Conservation (phyloP, 2,329 filamentous ascomycete genomes). For the Trichoderma sp. region DNA sequence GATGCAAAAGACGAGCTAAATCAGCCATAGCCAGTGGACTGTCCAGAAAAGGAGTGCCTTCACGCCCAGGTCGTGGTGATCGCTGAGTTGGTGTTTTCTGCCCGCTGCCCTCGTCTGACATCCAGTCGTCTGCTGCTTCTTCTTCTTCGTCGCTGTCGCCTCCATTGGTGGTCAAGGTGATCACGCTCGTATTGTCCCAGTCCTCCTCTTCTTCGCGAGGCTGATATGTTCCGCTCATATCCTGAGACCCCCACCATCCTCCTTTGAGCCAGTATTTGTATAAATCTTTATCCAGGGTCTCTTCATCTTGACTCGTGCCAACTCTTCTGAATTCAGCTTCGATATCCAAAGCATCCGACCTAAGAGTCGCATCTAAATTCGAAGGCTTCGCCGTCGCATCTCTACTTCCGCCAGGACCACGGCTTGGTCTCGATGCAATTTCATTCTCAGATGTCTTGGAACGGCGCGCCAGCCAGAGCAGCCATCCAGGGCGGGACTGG, state of each 20-base stretch:
- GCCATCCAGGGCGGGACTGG: conserved; percentile 48
- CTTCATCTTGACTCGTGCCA: conserved; percentile 53
- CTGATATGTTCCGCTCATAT: conserved; percentile 77
- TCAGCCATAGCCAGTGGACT: conserved; percentile 65
- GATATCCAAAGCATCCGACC: conserved; percentile 59
- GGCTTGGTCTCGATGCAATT: neutral
- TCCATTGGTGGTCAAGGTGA: conserved; percentile 58
- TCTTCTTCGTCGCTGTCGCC: conserved; percentile 40
- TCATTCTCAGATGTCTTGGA: conserved; percentile 34
- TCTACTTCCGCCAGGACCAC: neutral
- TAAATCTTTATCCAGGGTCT: conserved; percentile 69
- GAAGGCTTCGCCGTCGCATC: neutral
- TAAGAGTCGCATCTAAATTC: neutral
- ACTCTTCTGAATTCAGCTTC: conserved; percentile 74
- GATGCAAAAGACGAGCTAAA: conserved; percentile 80
- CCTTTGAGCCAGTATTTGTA: conserved; percentile 85
- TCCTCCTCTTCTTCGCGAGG: conserved; percentile 57
- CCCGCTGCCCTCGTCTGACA: conserved; percentile 51
- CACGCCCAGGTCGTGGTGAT: conserved; percentile 50
- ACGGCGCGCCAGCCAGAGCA: conserved; percentile 56
- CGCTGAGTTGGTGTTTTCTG: conserved; percentile 74
- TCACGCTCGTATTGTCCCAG: conserved; percentile 76
- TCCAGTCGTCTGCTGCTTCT: conserved; percentile 50
- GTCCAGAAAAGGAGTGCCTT: conserved; percentile 62
- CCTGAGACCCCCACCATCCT: conserved; percentile 81